A percentile compares a stretch with the other conserved stretches of the same genome.
Evolutionary conservation across 2,329 filamentous ascomycete genomes (phyloP).

Genomic region (Huntiella abstrusa): DNA sequence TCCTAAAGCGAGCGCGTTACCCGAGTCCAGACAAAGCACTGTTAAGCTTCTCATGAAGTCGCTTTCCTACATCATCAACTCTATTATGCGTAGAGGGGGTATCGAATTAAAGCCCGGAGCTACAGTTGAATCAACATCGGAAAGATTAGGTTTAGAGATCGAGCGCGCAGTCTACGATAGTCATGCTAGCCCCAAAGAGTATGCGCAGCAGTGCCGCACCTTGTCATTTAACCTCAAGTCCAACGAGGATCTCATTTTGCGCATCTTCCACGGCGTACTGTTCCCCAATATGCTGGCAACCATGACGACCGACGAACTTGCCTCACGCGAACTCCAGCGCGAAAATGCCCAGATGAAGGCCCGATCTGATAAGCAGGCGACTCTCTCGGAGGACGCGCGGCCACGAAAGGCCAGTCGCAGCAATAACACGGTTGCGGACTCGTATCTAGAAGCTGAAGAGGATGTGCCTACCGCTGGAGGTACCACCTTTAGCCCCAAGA

Average conservation of each 20-base stretch:
- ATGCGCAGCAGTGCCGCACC: conserved; percentile 48
- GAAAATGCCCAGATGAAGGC: conserved; percentile 62
- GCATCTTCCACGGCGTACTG: conserved; percentile 54
- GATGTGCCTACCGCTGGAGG: conserved; percentile 12
- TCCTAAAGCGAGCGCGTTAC: conserved; percentile 33
- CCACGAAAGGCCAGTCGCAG: conserved; percentile 89
- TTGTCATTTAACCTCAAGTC: conserved; percentile 77
- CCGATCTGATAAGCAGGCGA: conserved; percentile 63
- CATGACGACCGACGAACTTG: conserved; percentile 83
- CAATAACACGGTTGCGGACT: conserved; percentile 67
- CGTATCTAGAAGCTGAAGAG: conserved; percentile 19
- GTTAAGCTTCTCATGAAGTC: conserved; percentile 54
- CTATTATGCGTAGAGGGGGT: conserved; percentile 45
- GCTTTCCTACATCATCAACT: conserved; percentile 45
- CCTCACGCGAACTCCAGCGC: conserved; percentile 70
- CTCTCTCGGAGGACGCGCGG: conserved; percentile 61
- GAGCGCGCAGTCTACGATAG: conserved; percentile 50
- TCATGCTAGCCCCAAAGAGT: conserved; percentile 33
- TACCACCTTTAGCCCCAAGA: conserved; percentile 6
- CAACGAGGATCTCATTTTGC: conserved; percentile 59
- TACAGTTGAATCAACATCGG: conserved; percentile 44
- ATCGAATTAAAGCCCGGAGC: conserved; percentile 45
- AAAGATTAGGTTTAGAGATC: conserved; percentile 57
- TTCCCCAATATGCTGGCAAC: conserved; percentile 59
- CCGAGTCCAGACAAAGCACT: conserved; percentile 44